Conservation (phyloP, 352 stramenopile species). For the Globisporangium nagaii region DNA sequence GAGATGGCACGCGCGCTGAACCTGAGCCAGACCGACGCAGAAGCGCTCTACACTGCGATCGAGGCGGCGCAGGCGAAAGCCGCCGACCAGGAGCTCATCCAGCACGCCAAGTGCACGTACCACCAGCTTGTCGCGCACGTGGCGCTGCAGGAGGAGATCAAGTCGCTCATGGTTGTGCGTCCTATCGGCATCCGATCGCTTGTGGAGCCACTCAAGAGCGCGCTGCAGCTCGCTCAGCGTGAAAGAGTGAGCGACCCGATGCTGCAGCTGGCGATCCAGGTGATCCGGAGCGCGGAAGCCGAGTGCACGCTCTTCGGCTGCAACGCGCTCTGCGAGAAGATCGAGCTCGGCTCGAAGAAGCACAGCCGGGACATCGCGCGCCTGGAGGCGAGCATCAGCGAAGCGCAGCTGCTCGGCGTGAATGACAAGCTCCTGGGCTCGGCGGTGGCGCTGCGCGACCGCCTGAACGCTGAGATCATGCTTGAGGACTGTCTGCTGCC, state of each 20-base stretch:
- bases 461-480: slow-evolving; percentile 60
- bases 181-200: slow-evolving; percentile 72
- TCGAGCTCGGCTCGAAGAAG: slow-evolving; percentile 48
- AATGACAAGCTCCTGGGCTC: slow-evolving; percentile 53
- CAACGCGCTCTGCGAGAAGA: slow-evolving; percentile 55
- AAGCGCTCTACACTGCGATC: slow-evolving; percentile 72
- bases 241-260: slow-evolving; percentile 49
- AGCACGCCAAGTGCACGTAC: slow-evolving; percentile 53
- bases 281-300: slow-evolving; percentile 69
- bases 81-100: slow-evolving; percentile 46
- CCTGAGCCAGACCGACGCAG: slow-evolving; percentile 60
- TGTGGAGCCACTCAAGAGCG: slow-evolving; percentile 52
- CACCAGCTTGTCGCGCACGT: slow-evolving; percentile 67
- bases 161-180: slow-evolving; percentile 55
- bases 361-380: slow-evolving; percentile 51
- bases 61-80: slow-evolving; percentile 58
- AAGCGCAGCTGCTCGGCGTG: slow-evolving; percentile 39
- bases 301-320: slow-evolving; percentile 81
- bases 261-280: slow-evolving; percentile 46
- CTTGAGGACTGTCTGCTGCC: slow-evolving; percentile 51
- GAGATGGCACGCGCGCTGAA: slow-evolving; percentile 42
- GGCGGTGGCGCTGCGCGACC: slow-evolving; percentile 38
- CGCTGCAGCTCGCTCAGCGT: slow-evolving; percentile 38
- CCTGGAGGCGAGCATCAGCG: slow-evolving; percentile 53
- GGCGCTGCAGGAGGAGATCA: slow-evolving; percentile 72